These are phyloP conservation scores for Poa pratensis DNA, from an alignment of 176 grass and related monocot species.

Conservation along the genomic window DNA sequence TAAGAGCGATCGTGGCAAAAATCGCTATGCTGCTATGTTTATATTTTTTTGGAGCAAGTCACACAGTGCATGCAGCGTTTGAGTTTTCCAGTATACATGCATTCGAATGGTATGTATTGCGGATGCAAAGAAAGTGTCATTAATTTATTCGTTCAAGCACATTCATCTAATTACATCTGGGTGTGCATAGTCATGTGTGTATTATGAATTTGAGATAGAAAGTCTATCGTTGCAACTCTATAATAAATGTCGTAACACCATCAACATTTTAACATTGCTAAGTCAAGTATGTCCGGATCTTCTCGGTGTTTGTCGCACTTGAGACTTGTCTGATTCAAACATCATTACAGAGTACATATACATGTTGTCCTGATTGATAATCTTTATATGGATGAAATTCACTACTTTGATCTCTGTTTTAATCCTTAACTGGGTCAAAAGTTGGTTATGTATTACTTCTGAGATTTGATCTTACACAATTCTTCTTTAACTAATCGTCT, in stretches of 20 bases:
- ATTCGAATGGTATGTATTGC: constrained; percentile 20
- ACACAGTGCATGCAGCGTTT: background rate
- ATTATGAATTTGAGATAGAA: too few species aligned
- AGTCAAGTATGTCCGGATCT: background rate
- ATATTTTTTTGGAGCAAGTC: background rate
- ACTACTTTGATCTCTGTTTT: background rate
- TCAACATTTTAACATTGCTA: too few species aligned
- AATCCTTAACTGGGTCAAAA: too few species aligned
- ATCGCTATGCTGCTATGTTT: background rate
- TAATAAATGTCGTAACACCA: too few species aligned
- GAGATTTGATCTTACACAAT: too few species aligned
- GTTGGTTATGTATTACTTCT: too few species aligned
- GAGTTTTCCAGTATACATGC: constrained; percentile 40
- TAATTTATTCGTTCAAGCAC: background rate
- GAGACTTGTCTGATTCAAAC: background rate
- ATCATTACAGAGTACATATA: background rate
- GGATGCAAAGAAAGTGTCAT: constrained; percentile 30
- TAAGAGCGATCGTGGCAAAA: background rate
- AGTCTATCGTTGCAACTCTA: too few species aligned
- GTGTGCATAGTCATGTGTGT: too few species aligned
- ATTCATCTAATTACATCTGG: background rate
- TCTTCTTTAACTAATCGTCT: too few species aligned
- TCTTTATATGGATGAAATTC: background rate
- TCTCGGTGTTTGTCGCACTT: background rate
- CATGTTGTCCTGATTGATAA: background rate